These are phyloP conservation scores for Juglanconis sp. DNA, from an alignment of 2,329 filamentous ascomycete species.

Conservation along the genomic window DNA sequence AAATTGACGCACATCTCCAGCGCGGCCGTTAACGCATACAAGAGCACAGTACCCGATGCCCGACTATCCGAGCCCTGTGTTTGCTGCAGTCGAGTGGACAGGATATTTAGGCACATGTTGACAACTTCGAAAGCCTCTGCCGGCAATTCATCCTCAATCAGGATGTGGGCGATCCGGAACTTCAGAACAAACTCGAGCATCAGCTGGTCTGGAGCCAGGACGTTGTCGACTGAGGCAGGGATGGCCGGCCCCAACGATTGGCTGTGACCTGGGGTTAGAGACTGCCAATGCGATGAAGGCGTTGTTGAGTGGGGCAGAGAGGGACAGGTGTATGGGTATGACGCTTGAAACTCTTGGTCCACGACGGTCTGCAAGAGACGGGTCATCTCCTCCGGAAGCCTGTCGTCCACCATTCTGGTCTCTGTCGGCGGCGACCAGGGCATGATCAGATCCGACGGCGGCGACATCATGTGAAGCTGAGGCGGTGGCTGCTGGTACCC, in stretches of 20 bases:
- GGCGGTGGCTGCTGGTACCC: neutral
- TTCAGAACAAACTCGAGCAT: conserved; percentile 13
- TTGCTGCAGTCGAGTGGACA: conserved; percentile 5
- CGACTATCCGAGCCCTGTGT: neutral
- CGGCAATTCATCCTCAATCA: conserved; percentile 2
- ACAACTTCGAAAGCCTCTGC: neutral
- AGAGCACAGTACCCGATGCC: neutral
- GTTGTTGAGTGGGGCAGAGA: neutral
- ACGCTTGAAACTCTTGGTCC: conserved; percentile 5
- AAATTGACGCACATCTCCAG: conserved; percentile 6
- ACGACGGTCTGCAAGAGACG: conserved; percentile 2
- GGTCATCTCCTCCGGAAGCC: neutral
- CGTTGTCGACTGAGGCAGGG: neutral
- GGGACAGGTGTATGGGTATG: neutral
- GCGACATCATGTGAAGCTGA: neutral
- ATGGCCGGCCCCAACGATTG: neutral
- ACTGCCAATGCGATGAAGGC: neutral
- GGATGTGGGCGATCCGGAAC: conserved; percentile 6
- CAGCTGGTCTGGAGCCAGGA: neutral
- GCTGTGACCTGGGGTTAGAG: neutral
- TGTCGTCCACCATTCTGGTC: neutral
- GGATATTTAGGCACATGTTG: neutral
- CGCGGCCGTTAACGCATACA: conserved; percentile 7
- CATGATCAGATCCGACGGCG: neutral
- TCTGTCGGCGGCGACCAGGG: neutral